A percentile compares a stretch with the other conserved stretches of the same genome.
phyloP scores from a whole-genome alignment of 2,329 filamentous ascomycete genomes.

The Penicillium polonicum region DNA sequence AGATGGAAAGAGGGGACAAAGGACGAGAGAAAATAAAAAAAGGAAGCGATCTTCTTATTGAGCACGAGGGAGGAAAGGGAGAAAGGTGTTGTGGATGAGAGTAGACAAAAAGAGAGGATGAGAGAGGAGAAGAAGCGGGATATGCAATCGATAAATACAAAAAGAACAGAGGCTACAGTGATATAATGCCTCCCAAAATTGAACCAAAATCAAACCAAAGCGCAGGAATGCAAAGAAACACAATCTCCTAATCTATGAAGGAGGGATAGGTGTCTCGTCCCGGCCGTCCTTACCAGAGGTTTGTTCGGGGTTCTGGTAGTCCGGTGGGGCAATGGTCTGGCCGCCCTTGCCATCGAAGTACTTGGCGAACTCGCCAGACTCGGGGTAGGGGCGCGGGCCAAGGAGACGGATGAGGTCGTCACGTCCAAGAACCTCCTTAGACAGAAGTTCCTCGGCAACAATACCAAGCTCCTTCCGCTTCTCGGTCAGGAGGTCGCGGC shows the following conservation, averaged over 20 bases:
- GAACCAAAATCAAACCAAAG: slow-evolving; percentile 24
- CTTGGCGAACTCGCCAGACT: slow-evolving; percentile 86
- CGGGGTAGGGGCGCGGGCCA: slow-evolving; percentile 79
- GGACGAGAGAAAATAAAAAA: slow-evolving; percentile 3
- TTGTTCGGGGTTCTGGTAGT: slow-evolving; percentile 37
- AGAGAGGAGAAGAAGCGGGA: slow-evolving; percentile 21
- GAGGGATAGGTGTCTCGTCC: slow-evolving; percentile 34
- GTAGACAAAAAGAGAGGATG: slow-evolving; percentile 16
- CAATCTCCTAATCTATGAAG: slow-evolving; percentile 7
- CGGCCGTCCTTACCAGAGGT: slow-evolving; percentile 46
- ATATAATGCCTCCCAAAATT: slow-evolving; percentile 27
- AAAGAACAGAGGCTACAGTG: slow-evolving; percentile 26
- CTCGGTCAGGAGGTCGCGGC: slow-evolving; percentile 74
- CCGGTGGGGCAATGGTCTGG: slow-evolving; percentile 55
- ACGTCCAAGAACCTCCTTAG: slow-evolving; percentile 84
- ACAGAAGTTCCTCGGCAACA: slow-evolving; percentile 87
- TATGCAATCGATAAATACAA: slow-evolving; percentile 29
- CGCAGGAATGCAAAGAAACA: slow-evolving; percentile 11
- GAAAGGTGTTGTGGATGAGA: slow-evolving; percentile 13
- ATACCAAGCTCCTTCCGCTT: slow-evolving; percentile 87
- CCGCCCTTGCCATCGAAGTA: slow-evolving; percentile 68
- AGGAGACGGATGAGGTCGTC: slow-evolving; percentile 91
- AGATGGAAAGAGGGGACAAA: slow-evolving; percentile 6
- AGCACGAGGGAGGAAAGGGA: slow-evolving; percentile 20
- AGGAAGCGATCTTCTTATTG: slow-evolving; percentile 27